Evolutionary conservation across 306 rosid species (phyloP).

Genomic region (Cercis canadensis): DNA sequence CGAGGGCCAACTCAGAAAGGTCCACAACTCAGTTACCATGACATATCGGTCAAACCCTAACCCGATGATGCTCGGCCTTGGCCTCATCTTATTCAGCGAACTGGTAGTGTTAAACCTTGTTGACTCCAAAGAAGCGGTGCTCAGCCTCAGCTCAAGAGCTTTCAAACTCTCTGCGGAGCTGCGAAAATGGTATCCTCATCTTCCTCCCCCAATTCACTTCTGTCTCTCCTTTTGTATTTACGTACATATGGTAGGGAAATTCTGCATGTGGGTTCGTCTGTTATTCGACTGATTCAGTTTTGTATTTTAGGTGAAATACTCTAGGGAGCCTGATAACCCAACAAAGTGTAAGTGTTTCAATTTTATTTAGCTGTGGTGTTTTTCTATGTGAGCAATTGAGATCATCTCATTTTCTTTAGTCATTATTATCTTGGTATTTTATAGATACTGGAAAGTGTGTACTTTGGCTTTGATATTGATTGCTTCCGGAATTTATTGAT

Average conservation of each 20-base stretch:
- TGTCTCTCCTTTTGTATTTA: not conserved
- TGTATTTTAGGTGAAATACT: conserved; percentile 64
- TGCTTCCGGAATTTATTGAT: not conserved
- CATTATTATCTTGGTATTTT: no score
- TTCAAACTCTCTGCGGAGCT: not conserved
- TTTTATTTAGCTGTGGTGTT: not conserved
- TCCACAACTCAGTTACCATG: no score
- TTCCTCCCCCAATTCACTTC: not conserved
- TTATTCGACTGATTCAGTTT: not conserved
- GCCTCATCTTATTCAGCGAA: not conserved
- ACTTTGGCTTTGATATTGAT: no score
- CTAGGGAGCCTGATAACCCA: conserved; percentile 67
- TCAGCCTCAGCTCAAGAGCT: no score
- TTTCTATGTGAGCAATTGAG: not conserved
- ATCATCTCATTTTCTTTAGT: not conserved
- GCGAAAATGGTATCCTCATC: conserved; percentile 16
- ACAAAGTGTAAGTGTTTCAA: conserved; percentile 52
- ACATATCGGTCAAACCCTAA: no score
- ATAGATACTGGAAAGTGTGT: no score
- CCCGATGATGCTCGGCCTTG: not conserved
- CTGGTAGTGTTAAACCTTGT: not conserved
- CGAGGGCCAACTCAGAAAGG: no score
- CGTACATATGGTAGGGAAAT: not conserved
- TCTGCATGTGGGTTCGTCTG: not conserved
- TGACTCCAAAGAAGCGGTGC: no score